Percentiles rank a stretch among this genome's conserved stretches.
These are phyloP conservation scores for Physcomitrium patens DNA, from an alignment of 225 moss, liverwort and hornwort species.

Conservation along the genomic window DNA sequence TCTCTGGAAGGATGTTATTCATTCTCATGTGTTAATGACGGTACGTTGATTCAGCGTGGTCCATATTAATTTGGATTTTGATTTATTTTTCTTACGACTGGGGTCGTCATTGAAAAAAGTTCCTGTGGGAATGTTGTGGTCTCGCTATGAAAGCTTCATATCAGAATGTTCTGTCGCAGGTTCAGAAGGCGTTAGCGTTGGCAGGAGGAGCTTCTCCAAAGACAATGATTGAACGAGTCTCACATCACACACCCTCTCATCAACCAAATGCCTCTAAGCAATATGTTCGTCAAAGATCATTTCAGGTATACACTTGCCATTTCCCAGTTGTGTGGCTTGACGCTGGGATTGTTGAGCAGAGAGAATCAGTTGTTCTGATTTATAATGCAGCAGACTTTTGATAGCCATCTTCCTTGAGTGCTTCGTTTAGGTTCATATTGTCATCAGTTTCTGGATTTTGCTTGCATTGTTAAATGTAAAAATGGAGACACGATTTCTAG, in stretches of 20 bases:
- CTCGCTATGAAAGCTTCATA: not conserved
- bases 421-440: not conserved
- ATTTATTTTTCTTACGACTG: slow-evolving; percentile 9
- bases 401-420: slow-evolving; percentile 13
- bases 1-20: not conserved
- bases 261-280: slow-evolving; percentile 49
- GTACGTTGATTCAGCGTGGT: slow-evolving; percentile 16
- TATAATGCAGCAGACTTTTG: not conserved
- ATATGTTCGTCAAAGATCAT: slow-evolving; percentile 47
- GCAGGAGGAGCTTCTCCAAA: slow-evolving; percentile 86
- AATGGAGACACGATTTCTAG: slow-evolving; percentile 12
- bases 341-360: slow-evolving; percentile 4
- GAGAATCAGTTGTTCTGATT: slow-evolving; percentile 15
- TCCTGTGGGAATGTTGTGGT: slow-evolving; percentile 13
- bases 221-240: slow-evolving; percentile 85
- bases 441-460: slow-evolving; percentile 15
- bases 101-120: not conserved
- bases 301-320: slow-evolving; percentile 41
- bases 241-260: slow-evolving; percentile 60
- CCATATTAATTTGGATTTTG: not conserved
- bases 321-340: slow-evolving; percentile 16
- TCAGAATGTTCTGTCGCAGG: slow-evolving; percentile 39
- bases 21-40: slow-evolving; percentile 19
- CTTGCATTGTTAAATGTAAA: slow-evolving; percentile 5
- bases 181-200: slow-evolving; percentile 74